phyloP scores from a whole-genome alignment of 495 filamentous ascomycete genomes.

The Tuber microsphaerosporum region DNA sequence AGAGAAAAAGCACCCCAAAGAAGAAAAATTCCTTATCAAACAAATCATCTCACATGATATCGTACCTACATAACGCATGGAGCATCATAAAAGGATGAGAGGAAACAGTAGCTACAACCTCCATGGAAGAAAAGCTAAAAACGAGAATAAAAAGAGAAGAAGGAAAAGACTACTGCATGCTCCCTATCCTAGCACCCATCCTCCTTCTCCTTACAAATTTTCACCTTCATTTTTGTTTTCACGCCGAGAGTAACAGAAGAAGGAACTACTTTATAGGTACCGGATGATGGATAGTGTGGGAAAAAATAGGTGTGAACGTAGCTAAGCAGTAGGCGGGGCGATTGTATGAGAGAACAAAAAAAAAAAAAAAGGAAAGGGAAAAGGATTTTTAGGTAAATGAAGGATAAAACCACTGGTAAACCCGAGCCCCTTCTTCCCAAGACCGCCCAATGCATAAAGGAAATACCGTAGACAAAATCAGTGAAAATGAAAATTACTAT shows the following conservation, averaged over 20 bases:
- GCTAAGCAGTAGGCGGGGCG: neutral
- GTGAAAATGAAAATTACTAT: neutral
- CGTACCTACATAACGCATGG: neutral
- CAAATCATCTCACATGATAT: neutral
- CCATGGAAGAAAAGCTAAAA: neutral
- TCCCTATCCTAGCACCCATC: neutral
- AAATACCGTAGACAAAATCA: neutral
- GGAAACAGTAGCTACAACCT: neutral
- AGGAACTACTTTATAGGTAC: neutral
- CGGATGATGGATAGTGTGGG: neutral
- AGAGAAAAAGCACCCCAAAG: neutral
- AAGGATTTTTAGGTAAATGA: conserved; percentile 1
- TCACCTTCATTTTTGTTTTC: neutral
- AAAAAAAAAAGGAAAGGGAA: neutral
- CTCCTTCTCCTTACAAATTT: neutral
- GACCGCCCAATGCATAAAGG: conserved; percentile 5
- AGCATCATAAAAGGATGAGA: neutral
- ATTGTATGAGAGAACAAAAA: neutral
- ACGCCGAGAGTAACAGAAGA: neutral
- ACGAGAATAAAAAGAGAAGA: neutral
- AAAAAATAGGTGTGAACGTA: neutral
- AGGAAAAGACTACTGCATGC: neutral
- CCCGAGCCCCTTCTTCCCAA: neutral
- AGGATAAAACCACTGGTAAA: neutral
- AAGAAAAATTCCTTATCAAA: neutral